Evolutionary conservation across 352 stramenopile species (phyloP), one percentile per base, ranked within the genome.

Genomic region (Phytophthora boehmeriae): DNA sequence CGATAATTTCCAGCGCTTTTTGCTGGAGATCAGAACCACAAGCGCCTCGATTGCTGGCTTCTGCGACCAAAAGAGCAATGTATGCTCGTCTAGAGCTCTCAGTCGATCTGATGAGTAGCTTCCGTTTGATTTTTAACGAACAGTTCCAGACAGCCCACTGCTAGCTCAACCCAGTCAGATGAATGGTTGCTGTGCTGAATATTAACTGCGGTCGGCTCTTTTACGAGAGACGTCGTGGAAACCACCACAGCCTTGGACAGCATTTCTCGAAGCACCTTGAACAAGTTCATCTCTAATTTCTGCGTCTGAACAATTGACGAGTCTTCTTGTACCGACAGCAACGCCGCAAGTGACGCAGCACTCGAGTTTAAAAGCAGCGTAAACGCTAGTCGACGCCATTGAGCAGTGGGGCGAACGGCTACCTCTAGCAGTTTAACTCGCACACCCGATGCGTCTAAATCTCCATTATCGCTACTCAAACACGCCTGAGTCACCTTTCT

Each of bases 211-310:
- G 4, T 30, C 6, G 41, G 9, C 13, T 60, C 27, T 3, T 22
- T 44, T 20, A 16, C 32, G 17, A 59, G 36, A 19, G 68, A 59
- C 0, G 64, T 69, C 38, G 61, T 62, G 1, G 66, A 73, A 17
- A 87, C 60, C 6, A 78, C 61, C 1, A 80, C 67, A 0, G 69
- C 63, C 23, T 83, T 88, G 27, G 46, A 54, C 16, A 88, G 32
- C 75, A 85, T 88, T 39, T 88, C 75, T 35, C 66, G 36, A 28
- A 85, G 64, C 34, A 82, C 20, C 9, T 63, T 60, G 49, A 88
- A 85, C 27, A 85, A 57, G 32, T 63, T 51, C 13, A 23, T 42
- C 20, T 78, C 53, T 4, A 80, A 34, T 4, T 69, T 47, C 14
- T 65, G 45, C 8, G 57, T 43, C 52, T 45, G 39, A 4, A 16